These are phyloP conservation scores for Sonneratia caseolaris DNA, from an alignment of 345 rosid species.

Conservation along the genomic window DNA sequence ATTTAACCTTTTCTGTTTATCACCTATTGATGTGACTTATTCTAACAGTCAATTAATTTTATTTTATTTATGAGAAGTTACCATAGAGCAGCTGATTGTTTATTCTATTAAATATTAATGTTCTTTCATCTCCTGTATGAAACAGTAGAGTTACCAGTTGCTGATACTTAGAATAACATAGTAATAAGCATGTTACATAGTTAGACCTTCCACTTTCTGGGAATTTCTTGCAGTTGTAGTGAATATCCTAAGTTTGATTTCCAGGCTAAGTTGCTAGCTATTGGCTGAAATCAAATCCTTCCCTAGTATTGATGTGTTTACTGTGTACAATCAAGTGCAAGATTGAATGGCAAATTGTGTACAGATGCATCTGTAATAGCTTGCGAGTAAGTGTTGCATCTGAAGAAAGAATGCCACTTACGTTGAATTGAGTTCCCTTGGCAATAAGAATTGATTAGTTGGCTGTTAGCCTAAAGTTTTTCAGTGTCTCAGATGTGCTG, in stretches of 20 bases:
- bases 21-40: neutral
- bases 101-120: neutral
- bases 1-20: neutral
- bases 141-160: neutral
- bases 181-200: neutral
- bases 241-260: neutral
- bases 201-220: neutral
- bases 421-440: neutral
- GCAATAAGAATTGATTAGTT: neutral
- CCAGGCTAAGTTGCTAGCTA: neutral
- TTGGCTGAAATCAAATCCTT: neutral
- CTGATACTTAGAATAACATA: neutral
- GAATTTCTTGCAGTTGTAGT: neutral
- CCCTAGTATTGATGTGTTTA: neutral
- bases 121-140: neutral
- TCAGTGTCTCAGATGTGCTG: neutral
- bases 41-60: neutral
- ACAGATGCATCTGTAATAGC: neutral
- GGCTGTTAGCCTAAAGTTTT: neutral
- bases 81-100: neutral
- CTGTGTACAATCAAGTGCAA: neutral
- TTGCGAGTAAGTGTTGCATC: neutral
- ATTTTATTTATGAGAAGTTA: neutral
- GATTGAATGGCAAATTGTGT: neutral
- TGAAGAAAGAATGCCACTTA: neutral